Evolutionary conservation across 2,329 filamentous ascomycete species (phyloP), one percentile per base, ranked within the genome.

Genomic region (Magnaporthiopsis incrustans): DNA sequence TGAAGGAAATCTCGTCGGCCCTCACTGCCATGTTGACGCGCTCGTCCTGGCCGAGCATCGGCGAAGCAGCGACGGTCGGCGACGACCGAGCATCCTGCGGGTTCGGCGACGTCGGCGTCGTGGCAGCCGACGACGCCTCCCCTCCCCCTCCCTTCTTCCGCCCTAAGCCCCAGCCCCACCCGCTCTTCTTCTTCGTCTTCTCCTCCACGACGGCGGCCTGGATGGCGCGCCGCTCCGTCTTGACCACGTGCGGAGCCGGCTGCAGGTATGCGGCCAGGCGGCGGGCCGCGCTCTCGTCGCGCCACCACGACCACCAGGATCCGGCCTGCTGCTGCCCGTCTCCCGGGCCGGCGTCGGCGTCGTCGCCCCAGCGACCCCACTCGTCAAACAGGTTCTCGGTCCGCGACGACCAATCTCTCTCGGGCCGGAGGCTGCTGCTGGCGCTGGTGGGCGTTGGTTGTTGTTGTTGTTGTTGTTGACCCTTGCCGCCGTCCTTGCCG

Each of bases 1-100:
- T 70, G 64, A 85, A 84, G 0, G 80, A 79, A 1, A 82, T 76
- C 67, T 83, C 77, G 61, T 83, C 76, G 0, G 79, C 77, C 32
- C 70, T 71, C 2, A 78, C 77, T 3, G 68, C 71, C 76, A 84
- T 81, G 5, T 67, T 72, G 1, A 78, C 73, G 4, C 62, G 64
- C 6, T 71, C 66, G 7, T 70, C 68, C 1, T 70, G 67, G 8
- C 70, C 60, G n/a, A 35, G 57, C 3, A 57, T 56, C n/a, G 59
- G 30, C 30, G 35, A 22, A 59, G n/a, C 15, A 35, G 61, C 22
- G 30, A 14, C 32, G 15, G 35, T 15, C 14, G 44, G 63, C n/a
- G 50, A 44, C 30, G 27, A 15, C 58, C 11, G n/a, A 30, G 10
- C 22, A n/a, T n/a, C n/a, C 6, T 11, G 27, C 53, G 44, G 18